Percentiles rank a stretch among this genome's conserved stretches.
Evolutionary conservation across 2,329 filamentous ascomycete species (phyloP).

Genomic region (Colletotrichum ledebouriae): DNA sequence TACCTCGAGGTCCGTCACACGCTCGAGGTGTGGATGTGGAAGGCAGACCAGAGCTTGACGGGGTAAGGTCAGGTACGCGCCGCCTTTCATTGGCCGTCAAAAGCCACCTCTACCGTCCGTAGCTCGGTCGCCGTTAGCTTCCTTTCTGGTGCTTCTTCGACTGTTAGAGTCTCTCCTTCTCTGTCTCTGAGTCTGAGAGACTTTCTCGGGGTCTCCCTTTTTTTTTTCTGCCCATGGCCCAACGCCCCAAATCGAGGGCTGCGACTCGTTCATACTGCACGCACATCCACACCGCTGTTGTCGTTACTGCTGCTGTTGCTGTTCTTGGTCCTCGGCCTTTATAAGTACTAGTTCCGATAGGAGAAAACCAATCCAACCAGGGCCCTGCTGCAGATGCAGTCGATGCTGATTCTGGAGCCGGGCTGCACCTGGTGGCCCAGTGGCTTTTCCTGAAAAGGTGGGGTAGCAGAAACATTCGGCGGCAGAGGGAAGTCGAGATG

Average conservation of each 20-base stretch:
- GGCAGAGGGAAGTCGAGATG: constrained; percentile 26
- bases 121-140: constrained; percentile 35
- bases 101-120: constrained; percentile 38
- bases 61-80: constrained; percentile 34
- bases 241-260: background rate
- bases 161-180: constrained; percentile 9
- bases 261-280: background rate
- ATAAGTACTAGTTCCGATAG: constrained; percentile 12
- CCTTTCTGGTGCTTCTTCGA: constrained; percentile 33
- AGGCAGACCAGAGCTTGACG: constrained; percentile 7
- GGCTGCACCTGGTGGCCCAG: constrained; percentile 27
- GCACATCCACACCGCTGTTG: constrained; percentile 27
- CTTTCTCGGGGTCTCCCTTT: background rate
- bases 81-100: constrained; percentile 19
- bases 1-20: background rate
- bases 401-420: constrained; percentile 18
- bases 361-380: constrained; percentile 18
- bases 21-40: constrained; percentile 3
- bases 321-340: constrained; percentile 21
- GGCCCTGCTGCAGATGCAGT: constrained; percentile 15
- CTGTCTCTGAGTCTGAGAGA: background rate
- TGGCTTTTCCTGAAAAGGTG: constrained; percentile 23
- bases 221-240: constrained; percentile 17
- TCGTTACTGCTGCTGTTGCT: background rate
- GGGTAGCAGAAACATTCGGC: constrained; percentile 34